A percentile compares a stretch with the other conserved stretches of the same genome.
phyloP scores from a whole-genome alignment of 352 stramenopile species.

The Aphanomyces stellatus region DNA sequence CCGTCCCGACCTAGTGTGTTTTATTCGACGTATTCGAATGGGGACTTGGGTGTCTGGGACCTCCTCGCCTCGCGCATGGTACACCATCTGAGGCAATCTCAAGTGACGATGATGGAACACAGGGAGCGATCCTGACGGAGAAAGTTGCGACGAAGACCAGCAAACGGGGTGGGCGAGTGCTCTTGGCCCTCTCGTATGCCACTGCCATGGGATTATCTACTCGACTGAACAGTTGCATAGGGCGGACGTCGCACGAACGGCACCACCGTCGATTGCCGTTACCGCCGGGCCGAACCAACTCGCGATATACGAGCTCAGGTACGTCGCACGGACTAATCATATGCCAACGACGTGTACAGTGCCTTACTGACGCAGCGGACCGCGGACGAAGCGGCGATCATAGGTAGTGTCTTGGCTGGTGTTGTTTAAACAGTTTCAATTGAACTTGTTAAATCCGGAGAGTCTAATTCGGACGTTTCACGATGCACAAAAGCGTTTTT shows the following conservation, averaged over 20 bases:
- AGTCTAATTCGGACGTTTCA: too few relatives aligned
- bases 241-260: constrained; percentile 9
- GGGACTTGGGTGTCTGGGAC: constrained; percentile 43
- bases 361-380: neutral
- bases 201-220: neutral
- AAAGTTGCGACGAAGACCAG: too few relatives aligned
- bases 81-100: too few relatives aligned
- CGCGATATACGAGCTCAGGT: neutral
- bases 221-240: neutral
- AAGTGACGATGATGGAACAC: too few relatives aligned
- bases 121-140: too few relatives aligned
- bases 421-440: neutral
- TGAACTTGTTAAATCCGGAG: too few relatives aligned
- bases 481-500: too few relatives aligned
- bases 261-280: neutral
- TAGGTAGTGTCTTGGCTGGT: neutral
- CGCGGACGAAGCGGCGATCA: neutral
- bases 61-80: constrained; percentile 37
- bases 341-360: too few relatives aligned
- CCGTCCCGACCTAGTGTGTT: constrained; percentile 41
- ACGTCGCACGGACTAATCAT: too few relatives aligned
- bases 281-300: neutral
- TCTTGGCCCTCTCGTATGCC: constrained; percentile 3
- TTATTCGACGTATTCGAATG: constrained; percentile 43
- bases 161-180: neutral